Evolutionary conservation across 495 filamentous ascomycete species (phyloP).

Genomic region (Neurospora sp.): DNA sequence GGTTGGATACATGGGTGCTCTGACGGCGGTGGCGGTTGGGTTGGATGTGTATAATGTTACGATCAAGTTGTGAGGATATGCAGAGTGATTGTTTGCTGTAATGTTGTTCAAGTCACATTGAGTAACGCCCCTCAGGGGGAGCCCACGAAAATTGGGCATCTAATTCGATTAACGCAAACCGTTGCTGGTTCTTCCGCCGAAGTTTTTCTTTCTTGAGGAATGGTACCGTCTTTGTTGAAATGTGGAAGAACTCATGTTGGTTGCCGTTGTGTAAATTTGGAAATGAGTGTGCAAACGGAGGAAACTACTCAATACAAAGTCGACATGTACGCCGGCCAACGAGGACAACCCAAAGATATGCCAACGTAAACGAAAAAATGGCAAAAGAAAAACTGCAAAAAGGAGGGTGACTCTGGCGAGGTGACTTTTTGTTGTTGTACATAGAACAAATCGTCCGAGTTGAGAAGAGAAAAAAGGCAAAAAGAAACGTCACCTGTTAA

Average conservation of each 20-base stretch:
- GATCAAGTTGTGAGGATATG: slow-evolving; percentile 50
- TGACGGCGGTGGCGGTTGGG: slow-evolving; percentile 58
- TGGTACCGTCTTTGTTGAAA: not conserved
- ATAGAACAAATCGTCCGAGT: not conserved
- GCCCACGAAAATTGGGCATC: not conserved
- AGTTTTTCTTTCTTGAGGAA: too few relatives aligned
- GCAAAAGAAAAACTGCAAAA: too few relatives aligned
- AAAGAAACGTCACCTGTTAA: too few relatives aligned
- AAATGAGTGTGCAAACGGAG: not conserved
- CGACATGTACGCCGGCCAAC: not conserved
- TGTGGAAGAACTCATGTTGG: not conserved
- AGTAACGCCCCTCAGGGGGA: not conserved
- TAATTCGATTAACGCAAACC: not conserved
- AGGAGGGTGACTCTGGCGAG: too few relatives aligned
- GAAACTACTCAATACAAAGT: not conserved
- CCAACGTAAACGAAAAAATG: too few relatives aligned
- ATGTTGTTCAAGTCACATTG: not conserved
- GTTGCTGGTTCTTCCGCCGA: too few relatives aligned
- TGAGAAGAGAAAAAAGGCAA: not conserved
- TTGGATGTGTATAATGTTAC: slow-evolving; percentile 65
- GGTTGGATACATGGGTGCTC: slow-evolving; percentile 52
- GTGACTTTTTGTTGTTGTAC: not conserved
- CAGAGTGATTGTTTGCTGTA: not conserved
- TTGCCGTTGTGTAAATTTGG: not conserved
- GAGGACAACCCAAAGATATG: too few relatives aligned